A percentile compares a stretch with the other conserved stretches of the same genome.
Conservation (phyloP, 768 basidiomycete genomes). For the Dioszegia aurantiaca region DNA sequence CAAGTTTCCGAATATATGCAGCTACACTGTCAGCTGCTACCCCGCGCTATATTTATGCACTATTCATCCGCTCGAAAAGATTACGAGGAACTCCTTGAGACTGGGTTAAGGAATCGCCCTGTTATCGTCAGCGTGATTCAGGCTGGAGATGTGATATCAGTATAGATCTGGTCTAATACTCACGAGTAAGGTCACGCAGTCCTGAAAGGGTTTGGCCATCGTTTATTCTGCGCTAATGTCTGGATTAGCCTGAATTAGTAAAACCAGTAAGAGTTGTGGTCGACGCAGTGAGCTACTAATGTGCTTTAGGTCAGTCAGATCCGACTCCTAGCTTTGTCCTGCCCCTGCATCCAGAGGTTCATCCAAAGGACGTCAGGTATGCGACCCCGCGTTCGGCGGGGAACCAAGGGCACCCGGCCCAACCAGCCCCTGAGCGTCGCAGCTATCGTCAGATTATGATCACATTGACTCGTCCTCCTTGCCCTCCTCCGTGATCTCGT, state of each 20-base stretch:
- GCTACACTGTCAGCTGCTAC: conserved; percentile 12
- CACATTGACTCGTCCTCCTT: neutral
- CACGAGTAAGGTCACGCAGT: conserved; percentile 26
- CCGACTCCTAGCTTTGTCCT: no score
- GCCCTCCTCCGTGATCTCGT: conserved; percentile 4
- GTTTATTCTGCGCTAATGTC: conserved; percentile 17
- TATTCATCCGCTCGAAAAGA: conserved; percentile 16
- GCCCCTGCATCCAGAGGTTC: no score
- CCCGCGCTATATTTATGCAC: conserved; percentile 12
- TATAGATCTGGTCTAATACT: neutral
- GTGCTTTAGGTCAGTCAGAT: no score
- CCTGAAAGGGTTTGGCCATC: conserved; percentile 17
- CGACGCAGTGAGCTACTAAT: no score
- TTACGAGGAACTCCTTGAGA: conserved; percentile 22
- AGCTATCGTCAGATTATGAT: no score
- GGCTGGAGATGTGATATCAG: neutral
- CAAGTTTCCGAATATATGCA: conserved; percentile 22
- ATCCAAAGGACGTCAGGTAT: no score
- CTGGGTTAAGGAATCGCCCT: conserved; percentile 30
- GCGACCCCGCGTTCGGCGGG: no score
- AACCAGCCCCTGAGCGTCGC: no score
- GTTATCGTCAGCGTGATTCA: neutral
- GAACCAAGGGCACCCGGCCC: no score
- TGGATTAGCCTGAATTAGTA: conserved; percentile 20
- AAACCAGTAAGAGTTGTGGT: neutral